These are phyloP conservation scores for Puccinellia tenuiflora DNA, from an alignment of 176 grass and related monocot species.

Conservation along the genomic window DNA sequence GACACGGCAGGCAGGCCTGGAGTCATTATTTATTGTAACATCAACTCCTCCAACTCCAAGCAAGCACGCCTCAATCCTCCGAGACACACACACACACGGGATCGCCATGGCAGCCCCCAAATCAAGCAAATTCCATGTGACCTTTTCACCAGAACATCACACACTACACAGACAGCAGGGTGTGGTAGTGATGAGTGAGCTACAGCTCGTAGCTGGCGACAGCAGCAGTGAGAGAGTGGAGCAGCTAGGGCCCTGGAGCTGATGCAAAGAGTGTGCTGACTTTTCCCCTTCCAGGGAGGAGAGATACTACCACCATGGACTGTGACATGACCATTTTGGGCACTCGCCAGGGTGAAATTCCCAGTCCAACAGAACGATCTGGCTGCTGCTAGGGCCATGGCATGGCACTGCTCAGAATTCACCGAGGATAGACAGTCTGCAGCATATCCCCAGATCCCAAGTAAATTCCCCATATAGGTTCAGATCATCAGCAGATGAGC, in stretches of 20 bases:
- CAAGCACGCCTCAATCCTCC: background rate
- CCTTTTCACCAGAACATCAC: background rate
- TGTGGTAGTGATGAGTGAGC: background rate
- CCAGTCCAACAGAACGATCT: background rate
- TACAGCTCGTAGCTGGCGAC: background rate
- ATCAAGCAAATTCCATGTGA: slow-evolving; percentile 2
- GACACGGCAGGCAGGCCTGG: background rate
- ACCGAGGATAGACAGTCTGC: background rate
- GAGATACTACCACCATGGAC: background rate
- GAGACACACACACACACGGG: background rate
- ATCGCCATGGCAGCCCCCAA: background rate
- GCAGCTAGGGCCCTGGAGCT: no score
- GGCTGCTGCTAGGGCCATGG: no score
- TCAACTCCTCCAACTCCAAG: background rate
- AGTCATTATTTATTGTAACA: background rate
- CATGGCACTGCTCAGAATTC: background rate
- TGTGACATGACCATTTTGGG: background rate
- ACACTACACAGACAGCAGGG: background rate
- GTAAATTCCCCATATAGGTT: no score
- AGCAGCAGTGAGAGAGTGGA: background rate
- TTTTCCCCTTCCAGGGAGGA: slow-evolving; percentile 14
- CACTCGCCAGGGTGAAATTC: background rate
- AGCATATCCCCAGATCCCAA: background rate
- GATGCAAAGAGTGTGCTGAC: no score
- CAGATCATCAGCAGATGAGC: background rate